Evolutionary conservation across 148 eudicot species (phyloP).

Genomic region (Fagopyrum tataricum): DNA sequence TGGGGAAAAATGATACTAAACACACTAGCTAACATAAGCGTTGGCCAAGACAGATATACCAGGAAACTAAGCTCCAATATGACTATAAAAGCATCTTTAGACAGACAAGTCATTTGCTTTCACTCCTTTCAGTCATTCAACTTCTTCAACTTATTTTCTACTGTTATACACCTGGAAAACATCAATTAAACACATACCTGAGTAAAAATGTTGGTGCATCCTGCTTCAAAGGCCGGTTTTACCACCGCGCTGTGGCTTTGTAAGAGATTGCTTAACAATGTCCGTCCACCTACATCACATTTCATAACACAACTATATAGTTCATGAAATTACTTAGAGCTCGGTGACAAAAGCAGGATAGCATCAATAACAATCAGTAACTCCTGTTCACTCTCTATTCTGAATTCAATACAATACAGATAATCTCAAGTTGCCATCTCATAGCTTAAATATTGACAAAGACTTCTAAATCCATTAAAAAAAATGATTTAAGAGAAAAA

Average conservation of each 20-base stretch:
- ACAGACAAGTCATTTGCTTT: not conserved
- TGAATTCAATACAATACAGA: not conserved
- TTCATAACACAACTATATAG: slow-evolving; percentile 4
- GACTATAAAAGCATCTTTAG: too few relatives aligned
- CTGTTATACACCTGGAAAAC: not conserved
- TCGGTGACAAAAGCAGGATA: not conserved
- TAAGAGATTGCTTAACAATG: slow-evolving; percentile 46
- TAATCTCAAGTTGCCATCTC: not conserved
- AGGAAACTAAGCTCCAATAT: too few relatives aligned
- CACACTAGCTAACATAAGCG: too few relatives aligned
- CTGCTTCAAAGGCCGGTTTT: slow-evolving; percentile 27
- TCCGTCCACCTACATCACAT: slow-evolving; percentile 34
- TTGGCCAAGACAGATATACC: not conserved
- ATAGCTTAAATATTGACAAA: not conserved
- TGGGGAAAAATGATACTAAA: not conserved
- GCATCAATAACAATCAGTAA: not conserved
- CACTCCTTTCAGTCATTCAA: not conserved
- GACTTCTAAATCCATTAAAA: not conserved
- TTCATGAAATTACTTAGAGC: not conserved
- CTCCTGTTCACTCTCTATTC: not conserved
- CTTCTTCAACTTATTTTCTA: not conserved
- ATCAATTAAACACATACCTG: slow-evolving; percentile 38
- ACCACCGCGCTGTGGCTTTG: slow-evolving; percentile 24
- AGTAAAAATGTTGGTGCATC: slow-evolving; percentile 24
- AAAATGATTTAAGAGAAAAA: not conserved